Evolutionary conservation across 371 early-diverging fungal species (phyloP).

Genomic region (Syncephalastrum racemosum): DNA sequence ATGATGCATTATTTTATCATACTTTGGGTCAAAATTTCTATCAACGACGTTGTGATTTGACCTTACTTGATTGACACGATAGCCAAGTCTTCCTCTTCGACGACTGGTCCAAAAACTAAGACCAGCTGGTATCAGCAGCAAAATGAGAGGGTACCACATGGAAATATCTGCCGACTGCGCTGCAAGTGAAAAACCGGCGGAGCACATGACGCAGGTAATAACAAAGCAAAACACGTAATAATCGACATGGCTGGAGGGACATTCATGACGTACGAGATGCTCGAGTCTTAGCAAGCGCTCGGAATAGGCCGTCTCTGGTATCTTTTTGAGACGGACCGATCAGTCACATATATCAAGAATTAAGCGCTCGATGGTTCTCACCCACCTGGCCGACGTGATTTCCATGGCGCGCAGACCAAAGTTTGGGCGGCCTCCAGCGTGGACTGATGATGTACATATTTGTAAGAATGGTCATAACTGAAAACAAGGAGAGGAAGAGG

Average conservation of each 20-base stretch:
- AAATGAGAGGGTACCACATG: constrained; percentile 48
- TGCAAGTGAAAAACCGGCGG: constrained; percentile 40
- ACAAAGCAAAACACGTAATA: constrained; percentile 38
- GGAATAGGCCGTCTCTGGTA: constrained; percentile 24
- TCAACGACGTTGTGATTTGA: not conserved
- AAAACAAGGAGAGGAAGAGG: not conserved
- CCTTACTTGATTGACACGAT: constrained; percentile 32
- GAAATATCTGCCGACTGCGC: constrained; percentile 41
- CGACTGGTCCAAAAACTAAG: constrained; percentile 46
- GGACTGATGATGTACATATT: constrained; percentile 29
- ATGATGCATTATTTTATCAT: not conserved
- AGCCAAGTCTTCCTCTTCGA: constrained; percentile 23
- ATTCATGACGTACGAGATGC: constrained; percentile 23
- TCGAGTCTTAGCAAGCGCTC: constrained; percentile 24
- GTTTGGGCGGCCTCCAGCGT: constrained; percentile 36
- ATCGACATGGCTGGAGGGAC: constrained; percentile 39
- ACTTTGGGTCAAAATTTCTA: not conserved
- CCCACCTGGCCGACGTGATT: constrained; percentile 2
- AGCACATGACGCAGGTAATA: constrained; percentile 34
- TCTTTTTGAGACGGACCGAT: constrained; percentile 7
- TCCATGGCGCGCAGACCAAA: constrained; percentile 23
- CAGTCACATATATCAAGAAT: not conserved
- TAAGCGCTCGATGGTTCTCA: not conserved
- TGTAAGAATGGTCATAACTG: constrained; percentile 14
- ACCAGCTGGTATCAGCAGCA: constrained; percentile 36